Evolutionary conservation across 1,139 yeast genomes (phyloP).

Genomic region (Diutina catenulata): DNA sequence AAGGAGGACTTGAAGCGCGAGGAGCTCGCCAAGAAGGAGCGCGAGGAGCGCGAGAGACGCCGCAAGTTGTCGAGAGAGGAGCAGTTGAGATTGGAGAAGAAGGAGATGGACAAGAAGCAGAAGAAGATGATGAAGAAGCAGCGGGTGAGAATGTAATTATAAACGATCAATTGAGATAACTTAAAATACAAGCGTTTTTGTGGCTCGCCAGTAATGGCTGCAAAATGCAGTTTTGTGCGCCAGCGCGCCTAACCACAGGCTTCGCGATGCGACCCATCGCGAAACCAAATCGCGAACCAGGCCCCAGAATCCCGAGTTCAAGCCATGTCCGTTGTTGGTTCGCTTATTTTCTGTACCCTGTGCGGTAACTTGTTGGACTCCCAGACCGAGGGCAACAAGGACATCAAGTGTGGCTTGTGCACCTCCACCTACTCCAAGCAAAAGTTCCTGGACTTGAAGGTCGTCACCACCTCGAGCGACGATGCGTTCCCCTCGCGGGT

Average conservation of each 20-base stretch:
- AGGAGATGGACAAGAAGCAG: slow-evolving; percentile 2
- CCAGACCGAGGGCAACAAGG: slow-evolving; percentile 32
- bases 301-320: too few species aligned
- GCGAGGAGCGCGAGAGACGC: slow-evolving; percentile 44
- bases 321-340: slow-evolving; percentile 92
- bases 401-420: slow-evolving; percentile 58
- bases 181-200: too few species aligned
- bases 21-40: slow-evolving; percentile 58
- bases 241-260: too few species aligned
- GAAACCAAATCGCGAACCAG: too few species aligned
- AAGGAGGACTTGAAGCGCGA: slow-evolving; percentile 36
- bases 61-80: slow-evolving; percentile 57
- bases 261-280: too few species aligned
- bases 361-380: slow-evolving; percentile 87
- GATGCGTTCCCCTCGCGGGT: slow-evolving; percentile 90
- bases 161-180: too few species aligned
- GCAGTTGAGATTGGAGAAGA: slow-evolving; percentile 40
- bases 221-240: too few species aligned
- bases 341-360: slow-evolving; percentile 84
- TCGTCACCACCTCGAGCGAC: slow-evolving; percentile 72
- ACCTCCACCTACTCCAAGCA: slow-evolving; percentile 41
- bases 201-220: too few species aligned
- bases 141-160: slow-evolving; percentile 4
- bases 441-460: slow-evolving; percentile 67
- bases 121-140: slow-evolving; percentile 5